Evolutionary conservation across 306 rosid genomes (phyloP).

Genomic region (Dicorynia guianensis): DNA sequence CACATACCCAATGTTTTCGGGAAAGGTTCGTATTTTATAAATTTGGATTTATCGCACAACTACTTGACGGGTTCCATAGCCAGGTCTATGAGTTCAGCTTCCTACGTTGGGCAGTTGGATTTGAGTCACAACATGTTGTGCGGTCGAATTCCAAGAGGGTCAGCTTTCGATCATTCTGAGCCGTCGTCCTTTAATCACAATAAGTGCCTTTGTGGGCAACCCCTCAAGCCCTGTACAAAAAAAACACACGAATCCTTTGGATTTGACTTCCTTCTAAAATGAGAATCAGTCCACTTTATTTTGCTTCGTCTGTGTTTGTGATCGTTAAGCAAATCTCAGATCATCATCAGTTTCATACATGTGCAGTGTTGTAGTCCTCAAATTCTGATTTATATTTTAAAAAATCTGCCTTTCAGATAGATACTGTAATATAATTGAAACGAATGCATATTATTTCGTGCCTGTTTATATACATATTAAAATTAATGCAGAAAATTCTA

Average conservation of each 20-base stretch:
- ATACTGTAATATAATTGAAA: no score
- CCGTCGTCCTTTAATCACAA: slow-evolving; percentile 59
- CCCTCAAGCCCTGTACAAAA: slow-evolving; percentile 54
- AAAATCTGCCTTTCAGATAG: no score
- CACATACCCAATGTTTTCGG: slow-evolving; percentile 61
- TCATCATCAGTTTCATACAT: no score
- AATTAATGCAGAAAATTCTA: no score
- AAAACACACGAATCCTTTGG: background rate
- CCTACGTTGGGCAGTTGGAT: slow-evolving; percentile 72
- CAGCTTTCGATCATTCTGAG: slow-evolving; percentile 63
- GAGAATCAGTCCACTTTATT: background rate
- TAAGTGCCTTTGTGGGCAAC: slow-evolving; percentile 68
- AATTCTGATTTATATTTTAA: no score
- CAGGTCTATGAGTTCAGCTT: slow-evolving; percentile 51
- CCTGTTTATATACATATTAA: no score
- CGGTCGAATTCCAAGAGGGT: slow-evolving; percentile 63
- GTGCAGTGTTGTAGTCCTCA: no score
- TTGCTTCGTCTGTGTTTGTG: no score
- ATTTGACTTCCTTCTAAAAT: background rate
- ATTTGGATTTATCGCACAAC: slow-evolving; percentile 72
- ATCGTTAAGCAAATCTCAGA: no score
- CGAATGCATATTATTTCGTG: no score
- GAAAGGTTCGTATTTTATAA: slow-evolving; percentile 68
- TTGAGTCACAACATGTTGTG: slow-evolving; percentile 77
- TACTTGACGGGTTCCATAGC: slow-evolving; percentile 64